Conservation (phyloP, 805 yeast species). For the Kazachstania bromeliacearum region DNA sequence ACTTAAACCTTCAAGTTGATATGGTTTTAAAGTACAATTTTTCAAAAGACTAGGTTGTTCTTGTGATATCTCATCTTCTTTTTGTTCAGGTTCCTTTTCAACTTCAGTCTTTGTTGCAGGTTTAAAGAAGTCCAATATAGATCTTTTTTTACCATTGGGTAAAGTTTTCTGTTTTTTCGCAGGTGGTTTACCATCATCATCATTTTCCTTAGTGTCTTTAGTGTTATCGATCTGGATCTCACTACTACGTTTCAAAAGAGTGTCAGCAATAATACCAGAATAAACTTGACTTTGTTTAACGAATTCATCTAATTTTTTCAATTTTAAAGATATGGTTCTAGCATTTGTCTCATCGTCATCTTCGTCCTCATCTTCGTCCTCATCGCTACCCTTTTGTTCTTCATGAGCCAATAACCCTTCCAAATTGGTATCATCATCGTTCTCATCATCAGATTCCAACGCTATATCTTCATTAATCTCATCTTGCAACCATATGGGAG, state of each 20-base stretch:
- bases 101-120: constrained; percentile 6
- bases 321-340: constrained; percentile 45
- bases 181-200: constrained; percentile 15
- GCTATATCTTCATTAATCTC: constrained; percentile 8
- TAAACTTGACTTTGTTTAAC: constrained; percentile 85
- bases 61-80: constrained; percentile 17
- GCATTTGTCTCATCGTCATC: constrained; percentile 29
- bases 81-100: constrained; percentile 8
- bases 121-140: constrained; percentile 20
- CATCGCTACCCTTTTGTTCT: constrained; percentile 5
- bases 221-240: constrained; percentile 28
- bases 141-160: constrained; percentile 5
- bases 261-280: constrained; percentile 76
- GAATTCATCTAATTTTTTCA: constrained; percentile 58
- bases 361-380: constrained; percentile 9
- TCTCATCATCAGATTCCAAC: constrained; percentile 20
- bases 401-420: constrained; percentile 9
- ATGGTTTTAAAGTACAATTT: constrained; percentile 61
- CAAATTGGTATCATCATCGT: constrained; percentile 10
- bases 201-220: constrained; percentile 1
- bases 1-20: constrained; percentile 83
- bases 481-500: constrained; percentile 24
- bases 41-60: constrained; percentile 48
- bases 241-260: constrained; percentile 41
- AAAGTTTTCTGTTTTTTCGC: constrained; percentile 16